Percentiles rank a stretch among this genome's conserved stretches.
These are phyloP conservation scores for Chrysanthemum lavandulifolium DNA, from an alignment of 129 eudicot genomes.

Conservation along the genomic window DNA sequence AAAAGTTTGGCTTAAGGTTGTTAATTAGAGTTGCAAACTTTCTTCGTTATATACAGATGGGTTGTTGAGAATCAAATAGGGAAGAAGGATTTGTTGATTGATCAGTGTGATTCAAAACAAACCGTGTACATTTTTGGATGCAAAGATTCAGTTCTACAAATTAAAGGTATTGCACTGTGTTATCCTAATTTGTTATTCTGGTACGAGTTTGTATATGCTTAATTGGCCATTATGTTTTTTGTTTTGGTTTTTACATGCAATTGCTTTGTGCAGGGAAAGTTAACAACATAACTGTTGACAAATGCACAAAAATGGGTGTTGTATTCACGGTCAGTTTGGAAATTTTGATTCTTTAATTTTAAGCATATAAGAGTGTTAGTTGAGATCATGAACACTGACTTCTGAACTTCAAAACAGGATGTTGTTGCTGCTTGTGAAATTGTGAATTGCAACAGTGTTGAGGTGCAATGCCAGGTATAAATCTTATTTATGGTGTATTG, in stretches of 20 bases:
- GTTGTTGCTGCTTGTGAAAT: slow-evolving; percentile 99
- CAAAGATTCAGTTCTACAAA: slow-evolving; percentile 86
- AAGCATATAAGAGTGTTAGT: neutral
- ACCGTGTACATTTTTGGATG: slow-evolving; percentile 85
- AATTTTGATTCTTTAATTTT: slow-evolving; percentile 6
- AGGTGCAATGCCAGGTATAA: slow-evolving; percentile 95
- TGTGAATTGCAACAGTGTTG: slow-evolving; percentile 87
- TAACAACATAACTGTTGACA: slow-evolving; percentile 90
- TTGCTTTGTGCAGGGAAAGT: slow-evolving; percentile 68
- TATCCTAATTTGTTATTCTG: neutral
- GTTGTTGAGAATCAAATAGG: slow-evolving; percentile 95
- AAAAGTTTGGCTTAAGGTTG: neutral
- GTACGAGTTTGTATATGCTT: neutral
- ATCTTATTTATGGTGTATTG: neutral
- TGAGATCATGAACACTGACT: slow-evolving; percentile 4
- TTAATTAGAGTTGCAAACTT: neutral
- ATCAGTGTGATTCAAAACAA: slow-evolving; percentile 86
- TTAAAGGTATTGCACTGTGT: slow-evolving; percentile 52
- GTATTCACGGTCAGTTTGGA: slow-evolving; percentile 69
- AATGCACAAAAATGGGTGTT: slow-evolving; percentile 93
- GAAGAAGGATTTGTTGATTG: slow-evolving; percentile 71
- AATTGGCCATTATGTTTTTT: neutral
- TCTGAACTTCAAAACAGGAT: slow-evolving; percentile 49
- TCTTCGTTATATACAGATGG: slow-evolving; percentile 56
- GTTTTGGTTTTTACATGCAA: neutral